Percentiles rank a stretch among this genome's conserved stretches.
Conservation (phyloP, 2,329 filamentous ascomycete genomes). For the Aspergillus luchuensis region DNA sequence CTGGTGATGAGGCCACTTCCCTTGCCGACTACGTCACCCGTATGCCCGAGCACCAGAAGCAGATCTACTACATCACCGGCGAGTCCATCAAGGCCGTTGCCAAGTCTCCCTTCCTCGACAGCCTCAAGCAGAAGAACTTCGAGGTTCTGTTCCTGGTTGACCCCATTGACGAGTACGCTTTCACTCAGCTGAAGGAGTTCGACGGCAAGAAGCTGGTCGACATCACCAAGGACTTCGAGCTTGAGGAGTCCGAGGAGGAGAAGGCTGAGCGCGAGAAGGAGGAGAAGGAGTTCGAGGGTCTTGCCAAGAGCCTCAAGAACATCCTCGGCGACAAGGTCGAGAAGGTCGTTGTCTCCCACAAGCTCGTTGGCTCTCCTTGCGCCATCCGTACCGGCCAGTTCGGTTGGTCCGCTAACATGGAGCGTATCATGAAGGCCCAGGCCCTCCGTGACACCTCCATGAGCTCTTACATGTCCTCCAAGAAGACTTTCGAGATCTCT, state of each 20-base stretch:
- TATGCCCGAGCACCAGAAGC: slow-evolving; percentile 99
- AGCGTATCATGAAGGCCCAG: slow-evolving; percentile 99
- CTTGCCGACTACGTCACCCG: slow-evolving; percentile 97
- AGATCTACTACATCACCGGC: slow-evolving; percentile 99
- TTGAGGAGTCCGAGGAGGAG: slow-evolving; percentile 99
- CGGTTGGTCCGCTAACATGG: slow-evolving; percentile 99
- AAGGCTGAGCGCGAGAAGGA: slow-evolving; percentile 92
- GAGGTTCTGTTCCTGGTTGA: slow-evolving; percentile 99
- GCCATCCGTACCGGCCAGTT: slow-evolving; percentile 99
- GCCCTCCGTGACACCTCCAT: slow-evolving; percentile 99
- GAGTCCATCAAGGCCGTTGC: slow-evolving; percentile 97
- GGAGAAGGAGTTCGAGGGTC: slow-evolving; percentile 96
- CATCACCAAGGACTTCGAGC: slow-evolving; percentile 99
- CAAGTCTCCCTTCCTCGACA: slow-evolving; percentile 98
- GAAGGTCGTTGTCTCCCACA: slow-evolving; percentile 99
- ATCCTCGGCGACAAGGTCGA: slow-evolving; percentile 98
- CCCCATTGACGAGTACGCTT: slow-evolving; percentile 98
- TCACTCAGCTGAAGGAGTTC: slow-evolving; percentile 99
- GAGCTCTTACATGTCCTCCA: slow-evolving; percentile 99
- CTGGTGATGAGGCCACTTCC: slow-evolving; percentile 91
- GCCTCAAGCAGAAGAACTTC: slow-evolving; percentile 98
- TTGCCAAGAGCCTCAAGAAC: slow-evolving; percentile 98
- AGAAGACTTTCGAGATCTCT: slow-evolving; percentile 99
- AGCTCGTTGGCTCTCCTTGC: slow-evolving; percentile 90
- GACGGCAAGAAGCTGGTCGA: slow-evolving; percentile 99